Percentiles rank a stretch among this genome's conserved stretches.
These are phyloP conservation scores for Trichosanthes cucumerina DNA, from an alignment of 306 rosid species.

Conservation along the genomic window DNA sequence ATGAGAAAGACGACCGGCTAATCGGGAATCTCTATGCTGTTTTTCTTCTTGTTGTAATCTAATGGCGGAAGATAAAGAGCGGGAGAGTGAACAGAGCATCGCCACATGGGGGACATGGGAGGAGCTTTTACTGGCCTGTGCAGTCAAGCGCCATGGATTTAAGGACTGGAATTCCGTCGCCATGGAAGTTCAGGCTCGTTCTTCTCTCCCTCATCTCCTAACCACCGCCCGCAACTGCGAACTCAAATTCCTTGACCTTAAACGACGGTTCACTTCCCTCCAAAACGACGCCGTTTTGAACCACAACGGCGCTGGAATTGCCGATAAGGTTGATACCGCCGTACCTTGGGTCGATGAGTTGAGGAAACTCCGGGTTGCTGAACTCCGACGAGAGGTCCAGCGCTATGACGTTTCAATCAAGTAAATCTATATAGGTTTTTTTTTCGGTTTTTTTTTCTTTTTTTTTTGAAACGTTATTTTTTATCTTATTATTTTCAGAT, in stretches of 20 bases:
- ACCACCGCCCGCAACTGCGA: slow-evolving; percentile 51
- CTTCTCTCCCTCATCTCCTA: slow-evolving; percentile 42
- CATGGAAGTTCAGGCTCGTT: slow-evolving; percentile 48
- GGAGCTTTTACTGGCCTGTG: slow-evolving; percentile 54
- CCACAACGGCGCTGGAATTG: slow-evolving; percentile 16
- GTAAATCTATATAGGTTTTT: slow-evolving; percentile 25
- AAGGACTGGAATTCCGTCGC: slow-evolving; percentile 59
- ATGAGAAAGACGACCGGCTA: neutral
- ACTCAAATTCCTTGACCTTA: slow-evolving; percentile 47
- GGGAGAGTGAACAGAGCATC: neutral
- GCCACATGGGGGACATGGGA: slow-evolving; percentile 74
- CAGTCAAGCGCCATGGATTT: slow-evolving; percentile 70
- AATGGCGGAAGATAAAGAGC: slow-evolving; percentile 13
- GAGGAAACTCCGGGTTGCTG: slow-evolving; percentile 48
- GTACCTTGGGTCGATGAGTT: slow-evolving; percentile 69
- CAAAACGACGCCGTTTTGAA: slow-evolving; percentile 22
- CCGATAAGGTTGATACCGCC: slow-evolving; percentile 18
- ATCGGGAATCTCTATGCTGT: slow-evolving; percentile 3
- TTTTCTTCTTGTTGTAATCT: neutral
- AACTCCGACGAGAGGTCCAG: slow-evolving; percentile 64
- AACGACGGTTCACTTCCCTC: slow-evolving; percentile 37
- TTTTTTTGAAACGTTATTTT: neutral
- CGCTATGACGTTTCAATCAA: slow-evolving; percentile 50
- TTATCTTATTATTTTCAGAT: slow-evolving; percentile 31
- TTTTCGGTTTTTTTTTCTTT: neutral